Percentiles rank a stretch among this genome's conserved stretches.
Evolutionary conservation across 176 grass and related monocot genomes (phyloP).

Genomic region (Eleusine coracana): DNA sequence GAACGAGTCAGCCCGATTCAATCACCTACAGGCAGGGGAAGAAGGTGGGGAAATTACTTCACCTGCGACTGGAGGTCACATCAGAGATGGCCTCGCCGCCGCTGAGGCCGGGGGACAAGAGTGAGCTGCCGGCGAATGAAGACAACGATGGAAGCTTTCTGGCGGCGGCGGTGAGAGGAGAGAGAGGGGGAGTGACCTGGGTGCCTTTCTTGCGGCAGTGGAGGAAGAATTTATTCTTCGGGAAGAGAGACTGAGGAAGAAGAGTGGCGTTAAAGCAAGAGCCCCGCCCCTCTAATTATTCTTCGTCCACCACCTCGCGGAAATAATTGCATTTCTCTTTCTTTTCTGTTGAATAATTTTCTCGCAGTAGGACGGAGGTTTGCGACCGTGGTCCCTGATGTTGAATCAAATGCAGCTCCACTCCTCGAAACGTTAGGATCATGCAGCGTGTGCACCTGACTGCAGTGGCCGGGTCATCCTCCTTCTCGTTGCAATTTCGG

Average conservation of each 20-base stretch:
- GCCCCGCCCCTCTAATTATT: not conserved
- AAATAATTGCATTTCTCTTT: slow-evolving; percentile 7
- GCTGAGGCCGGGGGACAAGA: not conserved
- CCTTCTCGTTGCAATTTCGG: too few relatives aligned
- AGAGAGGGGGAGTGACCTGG: not conserved
- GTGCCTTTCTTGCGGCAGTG: slow-evolving; percentile 40
- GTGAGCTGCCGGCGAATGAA: slow-evolving; percentile 3
- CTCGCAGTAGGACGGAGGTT: not conserved
- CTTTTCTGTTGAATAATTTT: not conserved
- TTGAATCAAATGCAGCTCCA: too few relatives aligned
- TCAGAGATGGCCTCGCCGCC: slow-evolving; percentile 13
- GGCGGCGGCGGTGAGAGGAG: not conserved
- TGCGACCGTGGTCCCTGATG: not conserved
- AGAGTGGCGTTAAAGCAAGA: slow-evolving; percentile 41
- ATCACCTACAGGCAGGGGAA: not conserved
- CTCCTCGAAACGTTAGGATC: too few relatives aligned
- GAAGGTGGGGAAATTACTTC: not conserved
- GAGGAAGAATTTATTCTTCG: slow-evolving; percentile 47
- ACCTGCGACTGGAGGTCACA: slow-evolving; percentile 8
- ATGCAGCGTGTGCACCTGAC: too few relatives aligned
- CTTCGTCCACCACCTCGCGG: not conserved
- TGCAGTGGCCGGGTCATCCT: too few relatives aligned
- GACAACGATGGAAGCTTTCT: slow-evolving; percentile 29
- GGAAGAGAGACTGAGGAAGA: not conserved
- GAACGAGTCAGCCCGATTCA: not conserved